Base-by-base conservation (phyloP, 2,329 filamentous ascomycete genomes). In the Trichoderma breve region DNA sequence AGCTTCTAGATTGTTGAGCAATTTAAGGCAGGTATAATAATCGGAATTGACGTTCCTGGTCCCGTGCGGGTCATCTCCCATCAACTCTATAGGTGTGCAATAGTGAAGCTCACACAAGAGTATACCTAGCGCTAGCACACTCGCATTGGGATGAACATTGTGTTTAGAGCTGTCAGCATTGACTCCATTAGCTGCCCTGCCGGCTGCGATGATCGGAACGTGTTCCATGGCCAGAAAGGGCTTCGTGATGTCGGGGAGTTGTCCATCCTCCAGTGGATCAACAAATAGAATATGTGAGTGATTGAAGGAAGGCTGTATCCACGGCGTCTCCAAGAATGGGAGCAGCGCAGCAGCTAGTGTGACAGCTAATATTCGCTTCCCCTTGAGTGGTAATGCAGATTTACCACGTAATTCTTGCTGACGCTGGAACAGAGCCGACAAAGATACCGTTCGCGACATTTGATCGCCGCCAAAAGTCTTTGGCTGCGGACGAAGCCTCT, bases 21-120 rank as follows among this genome's bases (percentile, higher is more conserved):
- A 39, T 14, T 66, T 32, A 28, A 57, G 63, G 21, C 63, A 57
- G 63, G 63, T 57, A 21, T 66, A 66, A 21, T 66, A 66, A n/a
- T 66, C 47, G 5, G 47, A 28, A n/a, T 66, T 66, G 6, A 57
- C 47, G 15, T 57, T 66, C 24, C 47, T 57, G 30, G 47, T 8
- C 21, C 14, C 63, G 5, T 39, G 21, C 0, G 63, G 6, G 32
- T 57, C 15, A 39, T 66, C 36, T 57, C 24, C 12, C 63, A 66
- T 66, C 47, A 39, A 28, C 63, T 66, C 43, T 21, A 66, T 32
- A 28, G 63, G 5, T n/a, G 63, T 66, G 47, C 63, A 66, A 21
- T 57, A 66, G 15, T 66, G 63, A 66, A 66, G 63, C 30, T 66
- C 63, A 15, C 63, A 66, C 63, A 66, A 21, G 30, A 66, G 63